A percentile compares a stretch with the other conserved stretches of the same genome.
phyloP scores from a whole-genome alignment of 2,329 filamentous ascomycete genomes.

The Emericellopsis atlantica region DNA sequence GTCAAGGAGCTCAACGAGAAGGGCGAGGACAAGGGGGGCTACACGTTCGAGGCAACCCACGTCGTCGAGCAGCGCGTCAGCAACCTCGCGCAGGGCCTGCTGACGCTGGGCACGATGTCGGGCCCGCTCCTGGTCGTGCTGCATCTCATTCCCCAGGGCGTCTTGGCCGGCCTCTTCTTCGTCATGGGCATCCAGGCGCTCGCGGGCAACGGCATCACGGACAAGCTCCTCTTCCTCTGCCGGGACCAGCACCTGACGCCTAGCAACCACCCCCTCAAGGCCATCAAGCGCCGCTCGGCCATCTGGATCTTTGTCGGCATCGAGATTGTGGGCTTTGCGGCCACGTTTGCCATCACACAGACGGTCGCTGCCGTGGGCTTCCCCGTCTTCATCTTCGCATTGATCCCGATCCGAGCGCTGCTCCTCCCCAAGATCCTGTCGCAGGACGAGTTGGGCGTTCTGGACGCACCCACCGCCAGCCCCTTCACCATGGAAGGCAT shows the following conservation, averaged over 20 bases:
- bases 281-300: slow-evolving; percentile 47
- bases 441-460: slow-evolving; percentile 41
- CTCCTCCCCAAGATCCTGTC: slow-evolving; percentile 51
- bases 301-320: slow-evolving; percentile 60
- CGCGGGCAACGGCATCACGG: slow-evolving; percentile 63
- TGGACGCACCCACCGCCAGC: slow-evolving; percentile 66
- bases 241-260: slow-evolving; percentile 53
- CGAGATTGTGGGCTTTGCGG: slow-evolving; percentile 59
- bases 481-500: slow-evolving; percentile 67
- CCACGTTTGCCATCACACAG: slow-evolving; percentile 73
- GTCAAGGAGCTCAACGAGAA: slow-evolving; percentile 39
- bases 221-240: slow-evolving; percentile 58
- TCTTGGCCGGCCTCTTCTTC: slow-evolving; percentile 72
- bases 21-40: slow-evolving; percentile 41
- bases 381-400: slow-evolving; percentile 57
- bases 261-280: slow-evolving; percentile 42
- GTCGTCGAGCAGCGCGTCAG: slow-evolving; percentile 71
- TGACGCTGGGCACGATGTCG: slow-evolving; percentile 70
- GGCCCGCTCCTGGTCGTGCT: slow-evolving; percentile 62
- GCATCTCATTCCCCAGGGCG: slow-evolving; percentile 67
- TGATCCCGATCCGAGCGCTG: slow-evolving; percentile 54
- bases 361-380: slow-evolving; percentile 76
- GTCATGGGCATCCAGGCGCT: slow-evolving; percentile 75
- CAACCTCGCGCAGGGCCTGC: slow-evolving; percentile 64
- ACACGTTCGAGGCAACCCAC: slow-evolving; percentile 37